Percentiles rank a stretch among this genome's conserved stretches.
Conservation (phyloP, 345 rosid genomes). For the Bruguiera sexangula region DNA sequence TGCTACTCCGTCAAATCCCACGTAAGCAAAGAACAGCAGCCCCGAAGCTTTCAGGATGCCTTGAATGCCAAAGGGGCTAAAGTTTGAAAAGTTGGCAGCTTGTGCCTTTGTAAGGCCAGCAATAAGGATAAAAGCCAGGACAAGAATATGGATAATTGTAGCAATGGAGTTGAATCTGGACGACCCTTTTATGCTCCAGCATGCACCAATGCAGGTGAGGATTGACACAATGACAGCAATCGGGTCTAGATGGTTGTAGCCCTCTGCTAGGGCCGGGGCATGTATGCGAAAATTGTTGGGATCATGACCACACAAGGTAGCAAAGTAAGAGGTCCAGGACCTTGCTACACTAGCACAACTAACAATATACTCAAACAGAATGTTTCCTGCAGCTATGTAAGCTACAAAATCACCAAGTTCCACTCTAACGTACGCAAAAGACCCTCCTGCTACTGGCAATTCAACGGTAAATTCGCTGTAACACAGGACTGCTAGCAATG, state of each 20-base stretch:
- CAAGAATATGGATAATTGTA: conserved; percentile 14
- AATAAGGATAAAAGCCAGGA: conserved; percentile 13
- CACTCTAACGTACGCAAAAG: conserved; percentile 44
- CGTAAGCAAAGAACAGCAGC: conserved; percentile 25
- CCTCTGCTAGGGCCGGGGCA: conserved; percentile 10
- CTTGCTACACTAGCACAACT: conserved; percentile 24
- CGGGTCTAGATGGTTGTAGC: conserved; percentile 19
- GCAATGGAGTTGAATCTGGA: conserved; percentile 21
- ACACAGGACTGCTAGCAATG: conserved; percentile 51
- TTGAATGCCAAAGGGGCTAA: conserved; percentile 11
- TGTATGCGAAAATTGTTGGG: conserved; percentile 20
- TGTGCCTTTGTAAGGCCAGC: conserved; percentile 23
- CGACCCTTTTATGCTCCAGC: conserved; percentile 26
- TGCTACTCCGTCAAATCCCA: conserved; percentile 27
- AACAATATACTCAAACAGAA: conserved; percentile 22
- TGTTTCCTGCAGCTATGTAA: conserved; percentile 27
- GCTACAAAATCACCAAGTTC: conserved; percentile 30
- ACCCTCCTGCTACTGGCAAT: conserved; percentile 60
- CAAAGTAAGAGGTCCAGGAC: conserved; percentile 31
- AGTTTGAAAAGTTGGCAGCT: conserved; percentile 7
- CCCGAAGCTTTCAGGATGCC: conserved; percentile 18
- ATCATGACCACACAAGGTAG: conserved; percentile 18
- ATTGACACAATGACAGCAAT: conserved; percentile 17
- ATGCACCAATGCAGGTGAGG: conserved; percentile 16
- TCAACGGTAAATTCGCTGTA: conserved; percentile 55